These are phyloP conservation scores for Ceratobasidium sp. DNA, from an alignment of 1,284 basidiomycete genomes.

Conservation along the genomic window DNA sequence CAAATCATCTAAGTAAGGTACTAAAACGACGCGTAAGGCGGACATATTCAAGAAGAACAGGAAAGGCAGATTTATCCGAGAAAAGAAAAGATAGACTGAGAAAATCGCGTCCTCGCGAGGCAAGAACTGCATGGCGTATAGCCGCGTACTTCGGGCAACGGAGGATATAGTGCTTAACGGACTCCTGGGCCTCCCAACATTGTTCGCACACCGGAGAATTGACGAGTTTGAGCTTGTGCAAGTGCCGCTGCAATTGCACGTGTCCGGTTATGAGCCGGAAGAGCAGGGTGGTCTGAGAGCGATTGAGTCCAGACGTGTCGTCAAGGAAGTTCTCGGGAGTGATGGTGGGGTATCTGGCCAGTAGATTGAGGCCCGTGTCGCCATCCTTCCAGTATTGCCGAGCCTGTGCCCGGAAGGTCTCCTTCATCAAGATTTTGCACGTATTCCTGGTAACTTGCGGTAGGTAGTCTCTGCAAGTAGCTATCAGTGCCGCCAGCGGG, in stretches of 20 bases:
- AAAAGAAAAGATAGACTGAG: not conserved
- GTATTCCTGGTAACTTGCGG: not conserved
- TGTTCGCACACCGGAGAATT: not conserved
- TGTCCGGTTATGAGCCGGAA: slow-evolving; percentile 19
- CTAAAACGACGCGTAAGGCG: not conserved
- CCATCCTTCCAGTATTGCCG: not conserved
- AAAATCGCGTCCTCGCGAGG: slow-evolving; percentile 1
- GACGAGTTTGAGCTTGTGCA: not conserved
- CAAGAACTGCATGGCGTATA: not conserved
- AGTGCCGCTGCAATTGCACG: slow-evolving; percentile 5
- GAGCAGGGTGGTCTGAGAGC: slow-evolving; percentile 14
- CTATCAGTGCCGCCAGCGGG: no score
- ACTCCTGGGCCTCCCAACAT: not conserved
- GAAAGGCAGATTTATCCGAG: not conserved
- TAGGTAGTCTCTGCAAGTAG: no score
- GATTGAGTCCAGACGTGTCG: not conserved
- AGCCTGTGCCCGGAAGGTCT: not conserved
- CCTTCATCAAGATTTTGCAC: not conserved
- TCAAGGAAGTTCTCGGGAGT: not conserved
- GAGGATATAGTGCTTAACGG: slow-evolving; percentile 26
- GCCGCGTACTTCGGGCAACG: no score
- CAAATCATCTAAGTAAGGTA: not conserved
- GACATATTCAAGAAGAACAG: slow-evolving; percentile 15
- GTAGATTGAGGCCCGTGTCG: not conserved
- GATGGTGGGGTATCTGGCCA: not conserved